phyloP scores from a whole-genome alignment of 371 early-diverging fungal genomes.

The Haplosporangium sp. region DNA sequence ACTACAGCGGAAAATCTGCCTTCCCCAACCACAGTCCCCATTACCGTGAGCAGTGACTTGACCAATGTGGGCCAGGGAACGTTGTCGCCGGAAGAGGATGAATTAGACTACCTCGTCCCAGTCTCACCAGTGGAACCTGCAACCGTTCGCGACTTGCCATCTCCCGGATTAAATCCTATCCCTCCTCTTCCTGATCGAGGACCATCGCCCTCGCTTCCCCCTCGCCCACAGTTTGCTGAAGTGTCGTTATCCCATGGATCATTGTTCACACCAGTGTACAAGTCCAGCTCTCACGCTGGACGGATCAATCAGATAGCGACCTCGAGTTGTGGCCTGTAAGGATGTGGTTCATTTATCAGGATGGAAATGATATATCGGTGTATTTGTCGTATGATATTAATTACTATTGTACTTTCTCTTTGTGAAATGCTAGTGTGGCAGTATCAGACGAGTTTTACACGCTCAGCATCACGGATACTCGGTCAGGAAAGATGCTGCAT shows the following conservation, averaged over 20 bases:
- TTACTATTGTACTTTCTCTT: not conserved
- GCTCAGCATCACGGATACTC: slow-evolving; percentile 38
- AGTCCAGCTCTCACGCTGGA: slow-evolving; percentile 30
- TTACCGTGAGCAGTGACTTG: not conserved
- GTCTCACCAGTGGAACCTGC: slow-evolving; percentile 7
- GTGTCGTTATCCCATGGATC: slow-evolving; percentile 11
- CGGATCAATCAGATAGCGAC: slow-evolving; percentile 31
- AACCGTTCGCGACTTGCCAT: not conserved
- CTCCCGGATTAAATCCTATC: not conserved
- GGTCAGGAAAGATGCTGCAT: slow-evolving; percentile 28
- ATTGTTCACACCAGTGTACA: slow-evolving; percentile 27
- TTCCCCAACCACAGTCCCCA: not conserved
- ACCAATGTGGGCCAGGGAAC: not conserved
- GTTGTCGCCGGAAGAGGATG: not conserved
- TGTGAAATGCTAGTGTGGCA: slow-evolving; percentile 21
- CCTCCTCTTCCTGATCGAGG: slow-evolving; percentile 11
- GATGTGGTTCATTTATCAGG: not conserved
- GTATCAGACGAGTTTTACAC: slow-evolving; percentile 47
- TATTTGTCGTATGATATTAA: too few species aligned
- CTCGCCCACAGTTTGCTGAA: slow-evolving; percentile 33
- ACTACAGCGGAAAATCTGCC: too few species aligned
- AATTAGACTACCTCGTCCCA: slow-evolving; percentile 17
- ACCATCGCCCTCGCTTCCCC: slow-evolving; percentile 34
- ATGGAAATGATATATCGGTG: too few species aligned
- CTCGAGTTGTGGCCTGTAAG: slow-evolving; percentile 47